Conservation (phyloP, 352 stramenopile species). For the Pythium coloratum region DNA sequence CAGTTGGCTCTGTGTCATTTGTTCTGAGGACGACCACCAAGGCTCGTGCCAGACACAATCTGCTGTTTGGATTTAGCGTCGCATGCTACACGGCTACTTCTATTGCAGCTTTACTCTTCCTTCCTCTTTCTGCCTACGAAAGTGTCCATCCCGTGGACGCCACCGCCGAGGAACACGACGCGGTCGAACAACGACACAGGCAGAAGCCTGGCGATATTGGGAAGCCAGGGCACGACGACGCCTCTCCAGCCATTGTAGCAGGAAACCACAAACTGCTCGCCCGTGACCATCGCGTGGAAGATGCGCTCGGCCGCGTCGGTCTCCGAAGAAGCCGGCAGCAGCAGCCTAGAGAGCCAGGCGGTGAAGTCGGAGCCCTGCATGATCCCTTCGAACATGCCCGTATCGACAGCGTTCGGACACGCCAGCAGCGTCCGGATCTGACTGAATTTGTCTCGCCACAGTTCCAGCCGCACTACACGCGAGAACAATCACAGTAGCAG, state of each 20-base stretch:
- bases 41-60: too few species aligned
- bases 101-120: background rate
- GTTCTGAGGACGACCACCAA: background rate
- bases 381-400: constrained; percentile 74
- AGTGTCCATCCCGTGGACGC: constrained; percentile 74
- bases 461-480: constrained; percentile 66
- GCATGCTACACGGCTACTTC: too few species aligned
- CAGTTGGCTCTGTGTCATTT: background rate
- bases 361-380: constrained; percentile 42
- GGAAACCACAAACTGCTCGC: constrained; percentile 63
- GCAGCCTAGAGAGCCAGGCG: constrained; percentile 34
- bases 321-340: constrained; percentile 56
- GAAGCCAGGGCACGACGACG: constrained; percentile 50
- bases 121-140: constrained; percentile 47
- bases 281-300: constrained; percentile 46
- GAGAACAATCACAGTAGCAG: constrained; percentile 1
- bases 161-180: constrained; percentile 56
- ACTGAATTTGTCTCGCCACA: constrained; percentile 53
- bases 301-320: constrained; percentile 54
- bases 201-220: constrained; percentile 48
- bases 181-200: constrained; percentile 52
- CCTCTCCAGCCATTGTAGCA: constrained; percentile 63
- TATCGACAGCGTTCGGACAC: constrained; percentile 70
- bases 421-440: constrained; percentile 73
- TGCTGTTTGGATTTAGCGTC: too few species aligned